Evolutionary conservation across 2,329 filamentous ascomycete genomes (phyloP), one percentile per base, ranked within the genome.

Genomic region (Botrytis pseudocinerea): DNA sequence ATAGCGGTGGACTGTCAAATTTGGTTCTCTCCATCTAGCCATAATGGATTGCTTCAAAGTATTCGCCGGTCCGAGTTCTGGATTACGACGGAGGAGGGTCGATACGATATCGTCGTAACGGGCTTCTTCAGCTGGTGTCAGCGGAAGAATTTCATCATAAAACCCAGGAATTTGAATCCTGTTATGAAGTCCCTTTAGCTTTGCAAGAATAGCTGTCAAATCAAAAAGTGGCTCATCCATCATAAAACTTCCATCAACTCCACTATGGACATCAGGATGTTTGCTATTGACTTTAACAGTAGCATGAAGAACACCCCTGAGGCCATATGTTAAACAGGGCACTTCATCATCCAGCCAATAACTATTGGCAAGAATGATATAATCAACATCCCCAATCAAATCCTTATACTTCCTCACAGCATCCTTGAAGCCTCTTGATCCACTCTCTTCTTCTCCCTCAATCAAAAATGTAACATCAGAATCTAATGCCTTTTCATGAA

Each of bases 291-390:
- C 90, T 75, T 94, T 92, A 9, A 98, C 88, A 0, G 94, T 97
- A 8, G 95, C 95, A 81, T 98, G 95, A 35, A 99, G 91, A 40
- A 99, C 95, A 38, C 96, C 96, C 66, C 96, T 90, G 10, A 98
- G 87, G 1, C 96, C 96, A 75, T 99, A 99, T 0, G 96, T 99
- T 73, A 99, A 84, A 81, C 96, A 99, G 0, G 96, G 96, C 2
- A 97, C 94, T 77, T 97, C 92, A 80, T 99, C 95, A 80, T 98
- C 94, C 1, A 99, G 87, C 96, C 96, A 99, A 85, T 99, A 99
- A 82, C 95, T 98, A 85, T 99, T 99, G 35, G 96, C 95, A 54
- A 99, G 85, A 46, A 99, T 85, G 72, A 99, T 96, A 85, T 96
- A 98, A 82, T 99, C 95, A 2, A 99, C 90, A 16, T 93, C 87